These are phyloP conservation scores for Amanita polypyramis DNA, from an alignment of 768 basidiomycete species.

Conservation along the genomic window DNA sequence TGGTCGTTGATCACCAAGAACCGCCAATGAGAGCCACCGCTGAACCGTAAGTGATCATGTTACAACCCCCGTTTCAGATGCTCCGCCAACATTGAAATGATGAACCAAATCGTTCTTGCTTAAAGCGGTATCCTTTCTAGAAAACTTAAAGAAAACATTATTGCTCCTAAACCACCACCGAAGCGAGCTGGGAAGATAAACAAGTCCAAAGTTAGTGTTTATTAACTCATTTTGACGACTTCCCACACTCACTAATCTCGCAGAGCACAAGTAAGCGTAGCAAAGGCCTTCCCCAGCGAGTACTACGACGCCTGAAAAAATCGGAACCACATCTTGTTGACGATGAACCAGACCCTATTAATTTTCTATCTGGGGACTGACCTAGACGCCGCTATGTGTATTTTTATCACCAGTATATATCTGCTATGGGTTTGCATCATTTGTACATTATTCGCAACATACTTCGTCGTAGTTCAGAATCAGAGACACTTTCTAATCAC, in stretches of 20 bases:
- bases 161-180: constrained; percentile 1
- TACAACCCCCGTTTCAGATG: background rate
- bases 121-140: constrained; percentile 11
- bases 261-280: constrained; percentile 1
- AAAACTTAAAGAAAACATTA: constrained; percentile 25
- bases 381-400: background rate
- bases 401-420: background rate
- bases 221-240: background rate
- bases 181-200: background rate
- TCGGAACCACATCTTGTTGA: constrained; percentile 20
- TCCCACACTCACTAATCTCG: background rate
- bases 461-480: background rate
- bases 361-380: constrained; percentile 29
- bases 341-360: constrained; percentile 34
- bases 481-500: too few relatives aligned
- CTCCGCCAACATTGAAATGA: background rate
- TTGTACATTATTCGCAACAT: background rate
- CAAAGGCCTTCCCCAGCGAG: constrained; percentile 28
- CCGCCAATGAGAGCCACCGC: background rate
- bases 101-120: background rate
- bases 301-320: constrained; percentile 26
- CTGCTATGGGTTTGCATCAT: constrained; percentile 1
- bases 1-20: background rate
- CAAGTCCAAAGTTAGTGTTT: constrained; percentile 5
- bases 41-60: background rate